Evolutionary conservation across 2,329 filamentous ascomycete genomes (phyloP), one percentile per base, ranked within the genome.

Genomic region (Trichoderma polysporum): DNA sequence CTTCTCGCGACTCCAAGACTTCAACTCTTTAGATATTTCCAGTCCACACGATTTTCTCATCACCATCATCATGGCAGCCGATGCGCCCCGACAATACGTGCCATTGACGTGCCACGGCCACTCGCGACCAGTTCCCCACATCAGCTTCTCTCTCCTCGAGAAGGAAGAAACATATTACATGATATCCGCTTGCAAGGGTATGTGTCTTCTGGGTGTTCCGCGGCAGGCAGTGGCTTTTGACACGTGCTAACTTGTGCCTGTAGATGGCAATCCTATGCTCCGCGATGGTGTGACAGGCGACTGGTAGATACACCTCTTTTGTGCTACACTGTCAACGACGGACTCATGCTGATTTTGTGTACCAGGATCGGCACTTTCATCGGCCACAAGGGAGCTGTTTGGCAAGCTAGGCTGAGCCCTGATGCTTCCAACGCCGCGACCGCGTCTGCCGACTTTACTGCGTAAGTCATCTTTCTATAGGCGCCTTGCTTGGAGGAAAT

Each of bases 231-330:
- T 25, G 2, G 15, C 31, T 39, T 27, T 50, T 66, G 68, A 68
- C 72, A 9, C 8, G 39, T 45, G 19, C 47, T 45, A 29, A 54
- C 25, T 5, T 29, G 31, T 9, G 17, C 19, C n/a, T 68, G 65
- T 78, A 94, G 95, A 99, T 83, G 94, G 94, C 76, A 98, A 98
- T 78, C 95, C 95, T 59, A 98, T 98, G 94, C 90, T 99, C 73
- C 92, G 95, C 71, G 93, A 98, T 81, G 95, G 95, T 70, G 87
- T 96, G 69, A 99, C 94, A 56, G 95, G 95, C 68, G 94, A 97
- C 79, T 97, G 94, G 91, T 91, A 82, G 68, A 83, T 72, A 56
- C 66, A 25, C 10, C 12, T 17, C 19, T 37, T 19, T 45, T 63
- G 49, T 63, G 60, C 27, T 17, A 45, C 49, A 15, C 22, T 63